phyloP scores from a whole-genome alignment of 768 basidiomycete genomes.

The Boletus subparvulus region DNA sequence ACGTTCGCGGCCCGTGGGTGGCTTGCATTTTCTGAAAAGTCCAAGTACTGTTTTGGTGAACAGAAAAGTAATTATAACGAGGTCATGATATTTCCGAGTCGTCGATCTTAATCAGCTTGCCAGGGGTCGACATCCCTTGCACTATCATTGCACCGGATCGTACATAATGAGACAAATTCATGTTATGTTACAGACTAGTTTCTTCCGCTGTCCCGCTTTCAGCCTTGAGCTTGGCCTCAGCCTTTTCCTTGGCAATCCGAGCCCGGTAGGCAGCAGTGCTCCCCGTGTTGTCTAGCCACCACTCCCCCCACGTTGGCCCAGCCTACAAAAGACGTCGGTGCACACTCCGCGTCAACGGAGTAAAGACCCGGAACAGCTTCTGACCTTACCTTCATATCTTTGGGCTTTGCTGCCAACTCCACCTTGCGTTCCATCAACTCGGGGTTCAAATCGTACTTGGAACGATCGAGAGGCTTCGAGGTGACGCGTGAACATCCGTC shows the following conservation, averaged over 20 bases:
- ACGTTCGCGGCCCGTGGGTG: no score
- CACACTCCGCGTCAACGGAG: background rate
- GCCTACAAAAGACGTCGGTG: no score
- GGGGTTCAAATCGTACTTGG: slow-evolving; percentile 11
- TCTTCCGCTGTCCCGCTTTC: background rate
- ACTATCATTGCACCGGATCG: background rate
- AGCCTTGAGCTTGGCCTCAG: slow-evolving; percentile 2
- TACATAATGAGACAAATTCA: background rate
- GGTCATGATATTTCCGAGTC: background rate
- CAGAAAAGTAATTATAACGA: no score
- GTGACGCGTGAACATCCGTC: background rate
- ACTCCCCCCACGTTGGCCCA: slow-evolving; percentile 1
- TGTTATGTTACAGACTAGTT: background rate
- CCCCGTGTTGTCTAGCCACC: slow-evolving; percentile 17
- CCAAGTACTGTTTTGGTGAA: no score
- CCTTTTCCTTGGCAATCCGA: slow-evolving; percentile 10
- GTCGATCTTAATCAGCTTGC: background rate
- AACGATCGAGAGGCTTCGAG: slow-evolving; percentile 12
- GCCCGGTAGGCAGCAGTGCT: slow-evolving; percentile 15
- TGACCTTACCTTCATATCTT: slow-evolving; percentile 4
- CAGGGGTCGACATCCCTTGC: background rate
- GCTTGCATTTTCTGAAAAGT: no score
- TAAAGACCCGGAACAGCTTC: background rate
- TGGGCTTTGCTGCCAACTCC: background rate
- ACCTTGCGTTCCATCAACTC: slow-evolving; percentile 8